Base-by-base conservation (phyloP, 2,329 filamentous ascomycete genomes). In the Clarireedia hainanense region DNA sequence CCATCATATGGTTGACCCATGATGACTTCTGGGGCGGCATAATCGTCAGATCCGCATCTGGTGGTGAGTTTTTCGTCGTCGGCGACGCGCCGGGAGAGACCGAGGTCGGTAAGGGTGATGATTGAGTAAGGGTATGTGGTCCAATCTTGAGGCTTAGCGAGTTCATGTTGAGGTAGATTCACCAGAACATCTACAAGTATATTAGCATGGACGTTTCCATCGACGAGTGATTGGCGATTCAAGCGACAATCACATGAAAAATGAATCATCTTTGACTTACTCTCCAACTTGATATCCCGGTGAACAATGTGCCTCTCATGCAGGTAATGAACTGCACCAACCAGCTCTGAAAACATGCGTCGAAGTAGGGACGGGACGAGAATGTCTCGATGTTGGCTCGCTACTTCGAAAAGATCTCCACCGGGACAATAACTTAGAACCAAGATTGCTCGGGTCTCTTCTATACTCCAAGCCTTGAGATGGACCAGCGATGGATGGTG, bases 281-380 rank as follows among this genome's bases (percentile, higher is more conserved):
- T 99, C 77, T 99, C 94, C 57, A 99, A 84, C 74, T 99, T 99
- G 72, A 99, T 95, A 71, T 99, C 94, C 58, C 94, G 84, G 70
- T 99, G 94, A 53, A 97, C 92, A 68, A 99, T 96, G 63, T 83
- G 85, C 65, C 88, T 78, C 53, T 82, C 76, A 71, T 99, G 94
- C 49, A 99, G 76, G 73, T 97, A 96, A 57, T 80, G 81, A 37
- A 95, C 86, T 0, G 92, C 94, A 59, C 82, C 85, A 24, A 97
- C 85, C 60, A 97, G 72, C 70, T 99, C 94, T 14, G 91, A 80
- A 71, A 96, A 96, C 56, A 97, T 91, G 51, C 94, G 83, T 61
- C 89, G 81, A 49, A 96, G 78, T 47, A 97, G 74, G 1, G 75
- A 68, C 0, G 89, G 81, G 4, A 79, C 83, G 48, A 96, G 76